phyloP scores from a whole-genome alignment of 331 rosid species.

The Dryas integrifolia region DNA sequence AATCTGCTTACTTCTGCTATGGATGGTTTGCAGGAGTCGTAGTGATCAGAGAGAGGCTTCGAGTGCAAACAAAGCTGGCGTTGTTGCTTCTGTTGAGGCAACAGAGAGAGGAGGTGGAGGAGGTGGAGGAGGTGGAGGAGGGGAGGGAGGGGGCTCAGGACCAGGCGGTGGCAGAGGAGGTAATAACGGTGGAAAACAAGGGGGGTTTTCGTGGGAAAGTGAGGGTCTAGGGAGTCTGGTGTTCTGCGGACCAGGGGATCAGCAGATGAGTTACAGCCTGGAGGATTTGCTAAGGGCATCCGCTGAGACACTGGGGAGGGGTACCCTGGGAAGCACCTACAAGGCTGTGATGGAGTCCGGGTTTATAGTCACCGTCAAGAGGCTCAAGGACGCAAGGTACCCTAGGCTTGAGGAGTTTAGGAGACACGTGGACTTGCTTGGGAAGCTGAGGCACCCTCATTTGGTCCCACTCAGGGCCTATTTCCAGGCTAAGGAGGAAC shows the following conservation, averaged over 20 bases:
- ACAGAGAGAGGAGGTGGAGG: conserved; percentile 24
- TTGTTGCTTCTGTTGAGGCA: neutral
- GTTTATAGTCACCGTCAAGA: conserved; percentile 78
- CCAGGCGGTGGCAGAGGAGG: conserved; percentile 40
- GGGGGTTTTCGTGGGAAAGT: conserved; percentile 79
- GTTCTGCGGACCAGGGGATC: conserved; percentile 93
- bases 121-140: conserved; percentile 21
- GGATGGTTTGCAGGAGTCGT: conserved; percentile 34
- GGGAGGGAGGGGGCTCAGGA: neutral
- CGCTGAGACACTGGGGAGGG: conserved; percentile 88
- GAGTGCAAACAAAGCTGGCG: conserved; percentile 26
- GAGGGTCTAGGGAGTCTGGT: conserved; percentile 90
- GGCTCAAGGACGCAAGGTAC: conserved; percentile 77
- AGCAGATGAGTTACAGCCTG: conserved; percentile 73
- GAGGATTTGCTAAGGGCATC: conserved; percentile 87
- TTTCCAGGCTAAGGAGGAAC: conserved; percentile 92
- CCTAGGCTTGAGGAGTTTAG: conserved; percentile 65
- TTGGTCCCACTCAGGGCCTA: conserved; percentile 91
- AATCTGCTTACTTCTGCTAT: conserved; percentile 29
- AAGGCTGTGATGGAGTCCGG: conserved; percentile 98
- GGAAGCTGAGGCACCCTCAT: conserved; percentile 71
- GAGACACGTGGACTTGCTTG: conserved; percentile 61
- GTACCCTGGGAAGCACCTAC: conserved; percentile 80
- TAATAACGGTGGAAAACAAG: conserved; percentile 51
- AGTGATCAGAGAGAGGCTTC: conserved; percentile 17